Evolutionary conservation across 129 eudicot genomes (phyloP), one percentile per base, ranked within the genome.

Genomic region (Pulicaria dysenterica): DNA sequence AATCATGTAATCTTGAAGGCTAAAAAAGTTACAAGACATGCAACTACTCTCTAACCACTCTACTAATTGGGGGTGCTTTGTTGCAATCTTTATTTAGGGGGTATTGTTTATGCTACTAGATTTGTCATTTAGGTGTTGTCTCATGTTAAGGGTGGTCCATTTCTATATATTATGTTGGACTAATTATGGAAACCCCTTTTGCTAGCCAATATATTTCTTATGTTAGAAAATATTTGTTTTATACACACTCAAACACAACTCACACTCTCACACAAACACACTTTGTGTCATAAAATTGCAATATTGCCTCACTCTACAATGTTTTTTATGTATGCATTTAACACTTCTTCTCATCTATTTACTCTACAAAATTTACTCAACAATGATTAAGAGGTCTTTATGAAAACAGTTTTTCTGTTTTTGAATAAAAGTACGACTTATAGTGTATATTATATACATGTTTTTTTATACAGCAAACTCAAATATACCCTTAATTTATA

Each of bases 41-140:
- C 85, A 95, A 95, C 99, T 77, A 76, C 99, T 88, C 99, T 85
- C 80, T 91, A 95, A 95, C 99, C 89, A 95, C 97, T 95, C 97
- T 84, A 82, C 77, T 78, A 78, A 79, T 61, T 67, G 17, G 19
- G 70, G 85, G 70, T 63, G 55, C 11, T 87, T 75, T 85, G 85
- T 80, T 77, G 63, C 81, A 78, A 75, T 91, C 82, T 83, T 85
- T 85, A 78, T 59, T 46, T 42, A 7, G 74, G 59, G 76, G 65
- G 38, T 5, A 59, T 62, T 76, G 77, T 58, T 82, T 77, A 56
- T 62, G 80, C 75, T 81, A 43, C 77, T 73, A 79, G 38, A 59
- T 74, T 73, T 78, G 84, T 87, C 86, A 67, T 34, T 51, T 78
- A 42, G 60, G 80, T 72, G 24, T 77, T 83, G 84, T 85, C 86